Percentiles rank a stretch among this genome's conserved stretches.
phyloP scores from a whole-genome alignment of 2,329 filamentous ascomycete genomes.

The Aureobasidium sp. region DNA sequence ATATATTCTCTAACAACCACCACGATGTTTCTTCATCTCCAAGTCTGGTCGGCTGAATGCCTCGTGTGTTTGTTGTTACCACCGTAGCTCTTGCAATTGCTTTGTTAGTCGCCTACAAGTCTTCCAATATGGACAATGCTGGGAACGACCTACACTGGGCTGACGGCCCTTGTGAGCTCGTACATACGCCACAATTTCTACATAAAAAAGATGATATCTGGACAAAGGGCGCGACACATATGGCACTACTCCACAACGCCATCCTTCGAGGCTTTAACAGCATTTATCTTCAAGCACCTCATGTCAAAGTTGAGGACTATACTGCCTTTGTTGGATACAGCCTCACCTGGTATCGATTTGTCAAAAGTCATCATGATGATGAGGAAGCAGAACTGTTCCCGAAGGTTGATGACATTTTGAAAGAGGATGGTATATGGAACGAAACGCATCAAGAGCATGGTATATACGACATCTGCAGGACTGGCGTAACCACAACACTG shows the following conservation, averaged over 20 bases:
- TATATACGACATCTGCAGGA: not conserved
- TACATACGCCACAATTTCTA: not conserved
- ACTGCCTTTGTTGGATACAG: constrained; percentile 4
- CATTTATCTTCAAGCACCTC: constrained; percentile 30
- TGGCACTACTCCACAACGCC: constrained; percentile 32
- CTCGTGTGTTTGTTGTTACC: not conserved
- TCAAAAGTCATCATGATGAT: constrained; percentile 5
- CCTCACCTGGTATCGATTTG: not conserved
- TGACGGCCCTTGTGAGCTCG: not conserved
- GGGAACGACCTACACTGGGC: not conserved
- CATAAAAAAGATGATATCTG: constrained; percentile 1
- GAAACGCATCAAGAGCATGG: constrained; percentile 1
- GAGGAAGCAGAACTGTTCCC: constrained; percentile 9
- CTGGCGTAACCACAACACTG: not conserved
- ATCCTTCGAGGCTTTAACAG: constrained; percentile 33
- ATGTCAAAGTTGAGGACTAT: constrained; percentile 17
- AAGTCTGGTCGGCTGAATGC: not conserved
- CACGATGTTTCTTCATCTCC: not conserved
- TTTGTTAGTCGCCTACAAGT: not conserved
- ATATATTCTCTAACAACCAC: not conserved
- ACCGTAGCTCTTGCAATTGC: not conserved
- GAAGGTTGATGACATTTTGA: not conserved
- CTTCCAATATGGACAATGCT: not conserved
- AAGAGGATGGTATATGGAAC: constrained; percentile 2
- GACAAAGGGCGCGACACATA: constrained; percentile 22